Conservation (phyloP, 768 basidiomycete species). For the Pisolithus marmoratus region DNA sequence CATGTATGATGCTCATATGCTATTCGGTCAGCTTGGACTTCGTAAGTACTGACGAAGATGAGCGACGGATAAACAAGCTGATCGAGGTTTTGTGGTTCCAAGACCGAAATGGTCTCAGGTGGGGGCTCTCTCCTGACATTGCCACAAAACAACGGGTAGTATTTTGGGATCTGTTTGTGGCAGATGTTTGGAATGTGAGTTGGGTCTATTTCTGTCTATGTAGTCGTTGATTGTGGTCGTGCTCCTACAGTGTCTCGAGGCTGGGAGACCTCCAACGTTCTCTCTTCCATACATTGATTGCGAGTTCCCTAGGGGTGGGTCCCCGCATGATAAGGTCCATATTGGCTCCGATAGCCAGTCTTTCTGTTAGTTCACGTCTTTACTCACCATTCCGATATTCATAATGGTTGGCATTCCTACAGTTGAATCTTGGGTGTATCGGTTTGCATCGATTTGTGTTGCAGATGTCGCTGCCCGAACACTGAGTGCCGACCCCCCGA, state of each 20-base stretch:
- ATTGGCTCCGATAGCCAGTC: slow-evolving; percentile 10
- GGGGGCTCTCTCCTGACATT: slow-evolving; percentile 57
- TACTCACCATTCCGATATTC: not conserved
- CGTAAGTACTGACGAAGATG: slow-evolving; percentile 41
- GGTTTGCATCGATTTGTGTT: slow-evolving; percentile 61
- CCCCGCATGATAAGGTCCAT: slow-evolving; percentile 10
- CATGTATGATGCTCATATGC: slow-evolving; percentile 9
- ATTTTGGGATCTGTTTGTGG: slow-evolving; percentile 76
- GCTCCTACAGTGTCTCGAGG: slow-evolving; percentile 51
- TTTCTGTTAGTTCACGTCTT: slow-evolving; percentile 21
- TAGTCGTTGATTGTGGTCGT: slow-evolving; percentile 6
- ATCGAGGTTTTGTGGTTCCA: slow-evolving; percentile 6
- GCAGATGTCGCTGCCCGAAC: slow-evolving; percentile 59
- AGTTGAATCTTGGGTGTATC: slow-evolving; percentile 60
- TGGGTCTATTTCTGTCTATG: not conserved
- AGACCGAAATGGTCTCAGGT: slow-evolving; percentile 62
- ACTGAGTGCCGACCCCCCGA: slow-evolving; percentile 58
- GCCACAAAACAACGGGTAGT: slow-evolving; percentile 61
- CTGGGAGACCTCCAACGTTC: slow-evolving; percentile 67
- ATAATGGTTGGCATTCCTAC: not conserved
- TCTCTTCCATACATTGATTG: slow-evolving; percentile 65
- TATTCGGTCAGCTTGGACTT: slow-evolving; percentile 50
- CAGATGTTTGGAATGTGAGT: slow-evolving; percentile 59
- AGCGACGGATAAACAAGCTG: slow-evolving; percentile 4
- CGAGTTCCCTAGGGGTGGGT: slow-evolving; percentile 41